Evolutionary conservation across 2,329 filamentous ascomycete genomes (phyloP), one percentile per base, ranked within the genome.

Genomic region (Blastomyces percursus): DNA sequence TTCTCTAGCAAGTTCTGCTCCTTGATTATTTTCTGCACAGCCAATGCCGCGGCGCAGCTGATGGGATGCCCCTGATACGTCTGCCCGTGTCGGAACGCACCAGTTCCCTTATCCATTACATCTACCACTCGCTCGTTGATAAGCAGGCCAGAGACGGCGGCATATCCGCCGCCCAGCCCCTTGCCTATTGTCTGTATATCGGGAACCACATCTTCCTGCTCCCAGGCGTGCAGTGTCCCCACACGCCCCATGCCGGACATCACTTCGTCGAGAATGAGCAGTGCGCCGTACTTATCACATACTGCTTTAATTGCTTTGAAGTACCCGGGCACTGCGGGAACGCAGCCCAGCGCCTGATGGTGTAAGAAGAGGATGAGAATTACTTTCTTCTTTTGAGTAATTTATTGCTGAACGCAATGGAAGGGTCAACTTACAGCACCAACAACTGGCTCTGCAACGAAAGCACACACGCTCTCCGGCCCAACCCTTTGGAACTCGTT

Each of bases 211-310:
- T 72, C 78, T 63, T 84, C 80, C 58, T 84, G 78, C 65, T 86
- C 78, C 82, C 82, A 86, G 7, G 81, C 83, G 66, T 85, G 83
- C 2, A 84, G 69, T 1, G 80, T 81, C 1, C 83, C 84, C n/a
- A 76, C 79, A 7, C 84, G 78, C 7, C 84, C 84, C 76, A 83
- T 81, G 1, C 84, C 84, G 65, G 79, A 82, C 87, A 91, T 90
- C 54, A 91, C 81, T 70, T 93, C 90, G 69, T 94, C 90, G 0
- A 93, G 75, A 55, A 93, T 86, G n/a, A 94, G 78, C 0, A 94
- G 80, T 0, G 86, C 84, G 0, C 87, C 89, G 69, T 93, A 80
- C 64, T 83, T 84, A 60, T 87, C 81, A 71, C 90, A 94, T 1
- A 94, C 77, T 1, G 77, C 76, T 68, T 82, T 82, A 73, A 93